These are phyloP conservation scores for Elsinoe arachidis DNA, from an alignment of 2,329 filamentous ascomycete genomes.

Conservation along the genomic window DNA sequence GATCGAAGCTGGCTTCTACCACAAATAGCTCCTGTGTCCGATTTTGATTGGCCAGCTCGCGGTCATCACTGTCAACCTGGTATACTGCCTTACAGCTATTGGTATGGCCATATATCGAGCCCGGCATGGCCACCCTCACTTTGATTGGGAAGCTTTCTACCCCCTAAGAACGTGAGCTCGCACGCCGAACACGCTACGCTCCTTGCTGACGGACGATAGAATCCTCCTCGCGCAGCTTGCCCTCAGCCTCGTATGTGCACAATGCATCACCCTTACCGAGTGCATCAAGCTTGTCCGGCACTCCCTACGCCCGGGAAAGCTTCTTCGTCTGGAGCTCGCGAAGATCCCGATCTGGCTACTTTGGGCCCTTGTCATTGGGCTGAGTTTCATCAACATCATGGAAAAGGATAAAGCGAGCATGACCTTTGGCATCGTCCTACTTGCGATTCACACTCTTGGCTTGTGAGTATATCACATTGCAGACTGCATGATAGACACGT, in stretches of 20 bases:
- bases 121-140: neutral
- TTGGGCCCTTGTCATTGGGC: neutral
- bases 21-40: conserved; percentile 6
- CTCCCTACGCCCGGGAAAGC: neutral
- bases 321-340: neutral
- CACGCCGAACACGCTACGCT: neutral
- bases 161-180: conserved; percentile 10
- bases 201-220: neutral
- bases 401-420: conserved; percentile 1
- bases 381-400: conserved; percentile 3
- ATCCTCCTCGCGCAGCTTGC: neutral
- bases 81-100: neutral
- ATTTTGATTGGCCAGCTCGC: neutral
- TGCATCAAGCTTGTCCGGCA: neutral
- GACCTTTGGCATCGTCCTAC: neutral
- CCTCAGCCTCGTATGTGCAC: neutral
- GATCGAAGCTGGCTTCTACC: conserved; percentile 2
- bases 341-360: neutral
- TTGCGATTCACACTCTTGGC: conserved; percentile 1
- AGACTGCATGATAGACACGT: neutral
- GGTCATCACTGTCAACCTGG: neutral
- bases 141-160: conserved; percentile 12
- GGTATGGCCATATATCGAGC: neutral
- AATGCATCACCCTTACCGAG: neutral
- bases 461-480: neutral